Base-by-base conservation (phyloP, 1,284 basidiomycete species). In the Rhodotorula mucilaginosa region DNA sequence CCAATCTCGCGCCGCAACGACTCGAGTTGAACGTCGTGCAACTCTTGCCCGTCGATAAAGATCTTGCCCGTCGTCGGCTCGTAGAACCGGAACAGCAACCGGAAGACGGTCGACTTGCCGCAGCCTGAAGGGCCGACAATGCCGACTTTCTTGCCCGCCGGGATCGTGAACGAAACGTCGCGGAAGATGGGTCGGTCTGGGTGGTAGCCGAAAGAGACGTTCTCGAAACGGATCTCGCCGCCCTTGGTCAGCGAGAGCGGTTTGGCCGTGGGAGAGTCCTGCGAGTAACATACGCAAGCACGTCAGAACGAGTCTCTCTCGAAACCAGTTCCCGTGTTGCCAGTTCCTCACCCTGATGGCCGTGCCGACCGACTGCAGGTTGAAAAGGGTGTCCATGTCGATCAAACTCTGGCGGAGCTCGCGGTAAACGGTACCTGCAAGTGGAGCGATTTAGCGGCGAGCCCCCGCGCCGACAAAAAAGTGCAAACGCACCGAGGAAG, bases 81-180 rank as follows among this genome's bases (percentile, higher is more conserved):
- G 82, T 97, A 99, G 86, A 97, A 98, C 13, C 96, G 86, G 84
- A 93, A 98, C 23, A 99, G 84, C 0, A 99, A 88, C 5, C 95
- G 88, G 84, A 98, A 92, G 66, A 99, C 88, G 5, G 96, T 99
- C 26, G 92, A 95, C 83, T 99, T 99, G n/a, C 96, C 97, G 79
- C 93, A 97, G 15, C 96, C 97, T 0, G 92, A 95, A 0, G 96
- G 94, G 0, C 96, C 96, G 49, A 99, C 96, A 65, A 99, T 90
- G 12, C 95, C 96, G 1, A 96, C 90, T 80, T 97, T 97, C 82
- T 92, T 91, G 3, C 97, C 96, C 0, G 93, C 94, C 0, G 96
- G 96, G 61, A 98, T 89, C 23, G 89, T 89, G 82, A 99, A 97
- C n/a, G 88, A 90, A 15, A 97, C 84, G 79, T 93, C 83, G 61